Evolutionary conservation across 495 filamentous ascomycete genomes (phyloP).

Genomic region (Aspergillus olivimuriae): DNA sequence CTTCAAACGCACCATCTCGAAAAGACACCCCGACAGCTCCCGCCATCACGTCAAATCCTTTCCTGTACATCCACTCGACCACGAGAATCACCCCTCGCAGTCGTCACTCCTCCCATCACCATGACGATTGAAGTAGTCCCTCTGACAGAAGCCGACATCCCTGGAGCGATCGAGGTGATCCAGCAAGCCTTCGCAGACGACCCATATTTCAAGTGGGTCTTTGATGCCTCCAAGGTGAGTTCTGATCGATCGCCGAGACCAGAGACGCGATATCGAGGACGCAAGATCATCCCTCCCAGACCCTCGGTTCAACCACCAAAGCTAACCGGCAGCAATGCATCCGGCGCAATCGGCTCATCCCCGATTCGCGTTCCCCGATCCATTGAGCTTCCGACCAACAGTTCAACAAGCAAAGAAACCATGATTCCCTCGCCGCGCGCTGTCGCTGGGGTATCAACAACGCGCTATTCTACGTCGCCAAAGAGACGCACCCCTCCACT

Average conservation of each 20-base stretch:
- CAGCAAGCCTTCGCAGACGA: slow-evolving; percentile 59
- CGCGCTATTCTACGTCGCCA: slow-evolving; percentile 58
- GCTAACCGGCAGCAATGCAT: not conserved
- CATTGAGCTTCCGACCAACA: slow-evolving; percentile 11
- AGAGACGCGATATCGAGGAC: no score
- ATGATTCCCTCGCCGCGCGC: slow-evolving; percentile 48
- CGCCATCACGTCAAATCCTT: no score
- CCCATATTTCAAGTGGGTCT: slow-evolving; percentile 61
- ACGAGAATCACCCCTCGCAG: no score
- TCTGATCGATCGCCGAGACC: no score
- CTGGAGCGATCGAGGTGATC: slow-evolving; percentile 50
- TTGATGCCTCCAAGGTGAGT: slow-evolving; percentile 45
- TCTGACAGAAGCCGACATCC: slow-evolving; percentile 53
- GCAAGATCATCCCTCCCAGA: no score
- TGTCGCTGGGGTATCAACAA: slow-evolving; percentile 57
- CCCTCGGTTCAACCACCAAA: no score
- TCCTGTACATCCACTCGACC: no score
- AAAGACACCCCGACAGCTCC: no score
- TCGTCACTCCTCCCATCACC: no score
- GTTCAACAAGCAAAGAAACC: slow-evolving; percentile 38
- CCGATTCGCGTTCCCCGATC: not conserved
- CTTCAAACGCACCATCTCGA: no score
- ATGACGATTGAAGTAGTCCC: slow-evolving; percentile 53
- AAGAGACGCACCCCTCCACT: slow-evolving; percentile 21
- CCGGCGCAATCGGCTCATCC: not conserved